Conservation (phyloP, 2,329 filamentous ascomycete genomes). For the Ploettnerulaceae sp. region DNA sequence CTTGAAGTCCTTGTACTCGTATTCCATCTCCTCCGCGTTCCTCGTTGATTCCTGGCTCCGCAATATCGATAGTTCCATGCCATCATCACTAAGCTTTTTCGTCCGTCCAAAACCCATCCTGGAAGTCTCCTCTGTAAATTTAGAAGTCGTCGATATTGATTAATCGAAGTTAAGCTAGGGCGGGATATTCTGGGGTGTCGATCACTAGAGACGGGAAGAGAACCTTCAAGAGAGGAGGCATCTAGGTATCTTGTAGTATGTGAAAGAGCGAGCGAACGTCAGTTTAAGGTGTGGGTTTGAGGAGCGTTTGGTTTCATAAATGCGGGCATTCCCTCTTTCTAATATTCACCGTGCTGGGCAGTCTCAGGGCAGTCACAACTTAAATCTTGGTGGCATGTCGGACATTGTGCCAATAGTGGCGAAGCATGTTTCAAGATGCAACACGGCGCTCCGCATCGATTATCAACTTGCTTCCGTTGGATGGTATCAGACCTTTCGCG, state of each 20-base stretch:
- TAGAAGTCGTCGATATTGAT: not conserved
- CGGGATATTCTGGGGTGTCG: not conserved
- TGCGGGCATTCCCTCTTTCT: not conserved
- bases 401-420: not conserved
- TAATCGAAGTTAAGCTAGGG: no score
- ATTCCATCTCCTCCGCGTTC: constrained; percentile 24
- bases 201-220: not conserved
- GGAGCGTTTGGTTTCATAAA: constrained; percentile 5
- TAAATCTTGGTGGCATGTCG: not conserved
- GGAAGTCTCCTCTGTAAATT: not conserved
- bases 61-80: constrained; percentile 9
- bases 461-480: not conserved
- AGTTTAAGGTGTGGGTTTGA: constrained; percentile 3
- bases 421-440: constrained; percentile 4
- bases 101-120: not conserved
- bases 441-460: not conserved
- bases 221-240: not conserved
- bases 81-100: not conserved
- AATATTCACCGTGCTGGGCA: no score
- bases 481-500: no score
- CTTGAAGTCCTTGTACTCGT: constrained; percentile 35
- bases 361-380: no score
- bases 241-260: not conserved
- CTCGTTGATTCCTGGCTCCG: constrained; percentile 2
- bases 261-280: not conserved